Percentiles rank a stretch among this genome's conserved stretches.
phyloP scores from a whole-genome alignment of 306 rosid genomes.

The Quercus wislizeni region DNA sequence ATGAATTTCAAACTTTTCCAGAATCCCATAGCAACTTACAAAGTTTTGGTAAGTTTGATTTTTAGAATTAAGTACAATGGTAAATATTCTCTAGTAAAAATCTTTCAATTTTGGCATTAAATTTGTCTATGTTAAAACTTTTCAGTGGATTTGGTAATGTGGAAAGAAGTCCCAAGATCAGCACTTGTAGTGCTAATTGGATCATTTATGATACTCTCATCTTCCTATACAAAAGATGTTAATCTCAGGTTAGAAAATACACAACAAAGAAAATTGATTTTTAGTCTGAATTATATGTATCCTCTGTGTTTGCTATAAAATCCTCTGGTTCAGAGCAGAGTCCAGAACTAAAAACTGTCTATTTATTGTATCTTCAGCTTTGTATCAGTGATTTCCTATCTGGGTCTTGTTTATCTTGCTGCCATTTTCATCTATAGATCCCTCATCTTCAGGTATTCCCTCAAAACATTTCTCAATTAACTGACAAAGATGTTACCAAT shows the following conservation, averaged over 20 bases:
- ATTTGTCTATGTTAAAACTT: conserved; percentile 1
- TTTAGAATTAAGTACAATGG: not conserved
- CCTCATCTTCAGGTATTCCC: conserved; percentile 61
- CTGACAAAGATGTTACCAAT: not conserved
- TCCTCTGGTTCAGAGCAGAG: conserved; percentile 9
- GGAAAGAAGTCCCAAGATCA: conserved; percentile 87
- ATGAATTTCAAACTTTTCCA: conserved; percentile 41
- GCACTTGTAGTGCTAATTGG: conserved; percentile 76
- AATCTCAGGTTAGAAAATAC: conserved; percentile 61
- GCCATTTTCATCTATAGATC: conserved; percentile 73
- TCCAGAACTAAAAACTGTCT: conserved; percentile 15
- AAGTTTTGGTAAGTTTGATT: conserved; percentile 61
- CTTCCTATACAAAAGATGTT: conserved; percentile 66
- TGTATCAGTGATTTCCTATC: conserved; percentile 69
- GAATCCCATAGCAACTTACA: conserved; percentile 71
- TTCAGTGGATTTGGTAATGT: conserved; percentile 82
- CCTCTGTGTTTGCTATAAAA: too few relatives aligned
- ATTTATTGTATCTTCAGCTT: conserved; percentile 48
- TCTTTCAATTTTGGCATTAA: conserved; percentile 1
- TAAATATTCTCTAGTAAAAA: not conserved
- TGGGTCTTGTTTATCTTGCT: conserved; percentile 77
- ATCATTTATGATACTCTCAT: conserved; percentile 57
- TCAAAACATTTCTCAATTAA: not conserved
- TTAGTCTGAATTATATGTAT: not conserved
- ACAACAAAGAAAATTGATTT: not conserved